Percentiles rank a stretch among this genome's conserved stretches.
phyloP scores from a whole-genome alignment of 345 rosid species.

The Streptanthus diversifolius region DNA sequence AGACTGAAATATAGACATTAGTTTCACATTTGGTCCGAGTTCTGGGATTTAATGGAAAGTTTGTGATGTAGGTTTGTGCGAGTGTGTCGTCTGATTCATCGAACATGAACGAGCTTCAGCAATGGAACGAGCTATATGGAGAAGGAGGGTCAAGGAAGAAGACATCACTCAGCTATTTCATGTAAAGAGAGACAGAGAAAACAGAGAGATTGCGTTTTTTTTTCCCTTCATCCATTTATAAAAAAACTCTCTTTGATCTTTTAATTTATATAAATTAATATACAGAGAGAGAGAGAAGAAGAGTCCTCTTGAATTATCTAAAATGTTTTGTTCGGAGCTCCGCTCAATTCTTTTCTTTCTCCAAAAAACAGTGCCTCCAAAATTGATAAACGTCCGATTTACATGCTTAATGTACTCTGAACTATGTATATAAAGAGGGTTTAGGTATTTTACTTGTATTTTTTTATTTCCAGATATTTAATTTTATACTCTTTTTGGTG shows the following conservation, averaged over 20 bases:
- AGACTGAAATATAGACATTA: neutral
- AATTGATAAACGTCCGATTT: neutral
- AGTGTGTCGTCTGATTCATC: conserved; percentile 91
- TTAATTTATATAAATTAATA: neutral
- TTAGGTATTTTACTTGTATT: neutral
- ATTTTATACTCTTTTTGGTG: neutral
- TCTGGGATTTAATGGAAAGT: neutral
- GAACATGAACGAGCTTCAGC: conserved; percentile 86
- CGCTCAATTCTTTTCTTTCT: conserved; percentile 16
- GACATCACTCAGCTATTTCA: conserved; percentile 84
- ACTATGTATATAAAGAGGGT: neutral
- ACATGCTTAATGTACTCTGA: neutral
- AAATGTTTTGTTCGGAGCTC: conserved; percentile 8
- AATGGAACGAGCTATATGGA: conserved; percentile 95
- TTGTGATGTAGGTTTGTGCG: conserved; percentile 77
- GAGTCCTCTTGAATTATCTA: neutral
- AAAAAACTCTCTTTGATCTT: neutral
- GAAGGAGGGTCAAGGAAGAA: conserved; percentile 98
- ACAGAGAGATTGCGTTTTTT: neutral
- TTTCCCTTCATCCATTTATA: neutral
- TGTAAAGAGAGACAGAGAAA: conserved; percentile 48
- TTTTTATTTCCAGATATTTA: neutral
- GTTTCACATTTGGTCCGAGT: neutral
- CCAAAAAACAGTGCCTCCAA: neutral
- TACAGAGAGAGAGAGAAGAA: conserved; percentile 11